Evolutionary conservation across 176 grass and related monocot genomes (phyloP).

Genomic region (Eragrostis curvula): DNA sequence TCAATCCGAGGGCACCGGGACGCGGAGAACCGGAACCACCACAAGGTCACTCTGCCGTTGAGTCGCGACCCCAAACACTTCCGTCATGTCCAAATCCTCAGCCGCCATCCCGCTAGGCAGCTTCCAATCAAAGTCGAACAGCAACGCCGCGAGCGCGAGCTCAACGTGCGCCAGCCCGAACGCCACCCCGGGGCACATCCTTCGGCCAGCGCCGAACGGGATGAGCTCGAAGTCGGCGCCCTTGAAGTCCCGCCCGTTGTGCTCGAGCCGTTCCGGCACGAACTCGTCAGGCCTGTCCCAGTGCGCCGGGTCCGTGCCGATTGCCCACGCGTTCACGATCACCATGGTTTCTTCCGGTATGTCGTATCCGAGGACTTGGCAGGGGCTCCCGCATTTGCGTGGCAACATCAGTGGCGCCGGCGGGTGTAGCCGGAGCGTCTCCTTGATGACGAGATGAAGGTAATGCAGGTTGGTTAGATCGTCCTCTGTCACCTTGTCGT

Average conservation of each 20-base stretch:
- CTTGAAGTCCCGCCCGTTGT: constrained; percentile 32
- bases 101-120: background rate
- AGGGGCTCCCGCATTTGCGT: background rate
- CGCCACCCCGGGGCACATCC: constrained; percentile 58
- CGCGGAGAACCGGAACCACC: background rate
- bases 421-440: constrained; percentile 59
- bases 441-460: constrained; percentile 51
- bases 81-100: constrained; percentile 48
- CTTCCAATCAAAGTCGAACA: constrained; percentile 61
- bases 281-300: constrained; percentile 52
- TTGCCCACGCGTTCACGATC: constrained; percentile 62
- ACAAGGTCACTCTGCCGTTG: background rate
- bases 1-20: background rate
- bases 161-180: constrained; percentile 58
- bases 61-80: constrained; percentile 17
- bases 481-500: constrained; percentile 3
- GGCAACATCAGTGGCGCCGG: constrained; percentile 49
- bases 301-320: constrained; percentile 43
- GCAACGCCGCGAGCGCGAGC: constrained; percentile 47
- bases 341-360: constrained; percentile 40
- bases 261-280: constrained; percentile 49
- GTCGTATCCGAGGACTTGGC: constrained; percentile 46
- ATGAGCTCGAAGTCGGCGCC: constrained; percentile 56
- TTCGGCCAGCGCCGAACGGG: constrained; percentile 47
- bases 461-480: constrained; percentile 26